Evolutionary conservation across 2,329 filamentous ascomycete species (phyloP).

Genomic region (Claviceps sp.): DNA sequence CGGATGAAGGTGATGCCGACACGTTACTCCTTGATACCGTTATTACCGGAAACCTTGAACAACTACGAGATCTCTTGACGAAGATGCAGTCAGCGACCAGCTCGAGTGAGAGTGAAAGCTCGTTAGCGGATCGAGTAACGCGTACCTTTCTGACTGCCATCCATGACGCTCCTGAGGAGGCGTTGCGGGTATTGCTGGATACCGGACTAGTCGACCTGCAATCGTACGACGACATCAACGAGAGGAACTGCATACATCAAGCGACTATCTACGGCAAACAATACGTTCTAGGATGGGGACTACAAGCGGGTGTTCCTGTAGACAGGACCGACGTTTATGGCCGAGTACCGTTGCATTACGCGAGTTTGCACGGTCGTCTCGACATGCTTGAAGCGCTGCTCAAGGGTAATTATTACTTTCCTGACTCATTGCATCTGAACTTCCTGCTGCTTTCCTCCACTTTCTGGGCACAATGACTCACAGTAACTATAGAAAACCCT

Average conservation of each 20-base stretch:
- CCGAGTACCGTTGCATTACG: slow-evolving; percentile 85
- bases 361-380: slow-evolving; percentile 82
- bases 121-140: slow-evolving; percentile 63
- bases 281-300: slow-evolving; percentile 61
- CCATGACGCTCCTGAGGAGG: slow-evolving; percentile 66
- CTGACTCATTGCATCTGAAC: not conserved
- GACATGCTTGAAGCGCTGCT: slow-evolving; percentile 70
- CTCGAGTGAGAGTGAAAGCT: slow-evolving; percentile 42
- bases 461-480: not conserved
- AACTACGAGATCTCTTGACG: slow-evolving; percentile 66
- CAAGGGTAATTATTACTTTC: slow-evolving; percentile 31
- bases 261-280: slow-evolving; percentile 85
- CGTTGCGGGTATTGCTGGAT: slow-evolving; percentile 62
- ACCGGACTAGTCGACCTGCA: slow-evolving; percentile 79
- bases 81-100: slow-evolving; percentile 48
- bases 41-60: slow-evolving; percentile 63
- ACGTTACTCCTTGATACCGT: slow-evolving; percentile 79
- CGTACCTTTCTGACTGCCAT: slow-evolving; percentile 83
- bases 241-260: slow-evolving; percentile 90
- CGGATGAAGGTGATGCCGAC: slow-evolving; percentile 83
- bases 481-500: slow-evolving; percentile 39
- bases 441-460: not conserved
- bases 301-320: slow-evolving; percentile 64
- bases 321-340: slow-evolving; percentile 85
- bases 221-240: slow-evolving; percentile 94